phyloP scores from a whole-genome alignment of 169 alveolate genomes.

The Eimeria maxima region DNA sequence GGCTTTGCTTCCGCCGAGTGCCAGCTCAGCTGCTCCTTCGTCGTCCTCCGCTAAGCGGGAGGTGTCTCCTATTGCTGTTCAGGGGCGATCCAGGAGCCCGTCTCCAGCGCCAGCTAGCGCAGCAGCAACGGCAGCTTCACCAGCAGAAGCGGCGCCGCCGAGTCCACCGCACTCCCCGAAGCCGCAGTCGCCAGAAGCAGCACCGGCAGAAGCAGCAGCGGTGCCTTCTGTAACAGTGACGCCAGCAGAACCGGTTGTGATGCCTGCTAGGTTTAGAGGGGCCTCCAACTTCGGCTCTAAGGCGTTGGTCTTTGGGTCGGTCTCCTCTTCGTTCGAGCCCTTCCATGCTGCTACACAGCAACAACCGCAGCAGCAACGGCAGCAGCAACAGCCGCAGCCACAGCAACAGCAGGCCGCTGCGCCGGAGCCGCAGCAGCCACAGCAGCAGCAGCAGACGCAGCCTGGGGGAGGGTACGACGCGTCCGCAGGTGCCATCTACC shows the following conservation, averaged over 20 bases:
- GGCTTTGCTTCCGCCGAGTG: constrained; percentile 1
- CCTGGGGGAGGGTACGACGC: not conserved
- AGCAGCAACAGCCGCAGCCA: not conserved
- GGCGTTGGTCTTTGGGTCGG: constrained; percentile 32
- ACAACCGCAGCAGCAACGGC: constrained; percentile 27
- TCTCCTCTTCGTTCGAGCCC: constrained; percentile 34
- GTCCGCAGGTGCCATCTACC: not conserved
- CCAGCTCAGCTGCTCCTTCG: constrained; percentile 4
- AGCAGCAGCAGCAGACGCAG: not conserved
- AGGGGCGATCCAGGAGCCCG: constrained; percentile 43
- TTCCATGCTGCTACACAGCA: constrained; percentile 48
- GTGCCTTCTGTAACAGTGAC: constrained; percentile 25
- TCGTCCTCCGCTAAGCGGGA: not conserved
- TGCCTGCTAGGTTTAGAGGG: constrained; percentile 40
- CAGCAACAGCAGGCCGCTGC: not conserved
- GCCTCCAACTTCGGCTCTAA: not conserved
- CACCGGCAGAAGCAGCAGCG: constrained; percentile 41
- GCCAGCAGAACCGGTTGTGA: constrained; percentile 27
- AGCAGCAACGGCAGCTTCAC: not conserved
- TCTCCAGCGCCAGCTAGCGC: constrained; percentile 42
- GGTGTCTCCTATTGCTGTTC: constrained; percentile 19
- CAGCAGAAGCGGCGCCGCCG: not conserved
- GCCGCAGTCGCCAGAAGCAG: not conserved
- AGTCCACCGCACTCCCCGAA: not conserved
- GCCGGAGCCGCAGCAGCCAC: not conserved